Conservation (phyloP, 2,329 filamentous ascomycete species). For the Fusarium succisae region DNA sequence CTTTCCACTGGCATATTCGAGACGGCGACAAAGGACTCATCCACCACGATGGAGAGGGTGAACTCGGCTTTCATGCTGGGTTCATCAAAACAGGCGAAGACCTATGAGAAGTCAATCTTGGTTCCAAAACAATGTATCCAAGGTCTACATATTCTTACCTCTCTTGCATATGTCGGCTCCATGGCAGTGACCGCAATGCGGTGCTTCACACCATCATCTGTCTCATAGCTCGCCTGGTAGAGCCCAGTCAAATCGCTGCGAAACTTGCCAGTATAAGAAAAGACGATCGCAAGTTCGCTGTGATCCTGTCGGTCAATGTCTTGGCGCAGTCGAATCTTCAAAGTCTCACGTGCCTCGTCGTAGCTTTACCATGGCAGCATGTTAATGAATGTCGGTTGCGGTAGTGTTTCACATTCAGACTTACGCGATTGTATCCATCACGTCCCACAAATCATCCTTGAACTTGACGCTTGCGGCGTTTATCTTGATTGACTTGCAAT, state of each 20-base stretch:
- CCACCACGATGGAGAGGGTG: background rate
- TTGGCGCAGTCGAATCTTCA: rapidly evolving
- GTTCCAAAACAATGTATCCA: background rate
- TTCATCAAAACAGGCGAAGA: rapidly evolving
- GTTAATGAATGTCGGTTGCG: background rate
- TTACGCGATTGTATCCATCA: rapidly evolving
- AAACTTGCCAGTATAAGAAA: background rate
- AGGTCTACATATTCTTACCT: background rate
- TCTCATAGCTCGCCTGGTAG: background rate
- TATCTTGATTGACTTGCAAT: background rate
- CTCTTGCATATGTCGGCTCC: background rate
- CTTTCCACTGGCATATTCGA: rapidly evolving
- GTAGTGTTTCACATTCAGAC: rapidly evolving
- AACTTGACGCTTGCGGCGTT: rapidly evolving
- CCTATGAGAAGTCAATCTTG: background rate
- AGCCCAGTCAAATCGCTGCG: background rate
- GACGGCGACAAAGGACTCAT: background rate
- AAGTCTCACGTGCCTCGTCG: no score
- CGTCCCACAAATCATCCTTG: rapidly evolving
- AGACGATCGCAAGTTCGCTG: rapidly evolving
- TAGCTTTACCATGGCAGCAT: rapidly evolving
- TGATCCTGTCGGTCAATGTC: rapidly evolving
- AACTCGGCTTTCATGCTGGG: background rate
- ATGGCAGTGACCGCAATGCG: background rate
- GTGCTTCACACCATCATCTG: background rate